Conservation (phyloP, 768 basidiomycete genomes). For the Nidularia pulvinata region DNA sequence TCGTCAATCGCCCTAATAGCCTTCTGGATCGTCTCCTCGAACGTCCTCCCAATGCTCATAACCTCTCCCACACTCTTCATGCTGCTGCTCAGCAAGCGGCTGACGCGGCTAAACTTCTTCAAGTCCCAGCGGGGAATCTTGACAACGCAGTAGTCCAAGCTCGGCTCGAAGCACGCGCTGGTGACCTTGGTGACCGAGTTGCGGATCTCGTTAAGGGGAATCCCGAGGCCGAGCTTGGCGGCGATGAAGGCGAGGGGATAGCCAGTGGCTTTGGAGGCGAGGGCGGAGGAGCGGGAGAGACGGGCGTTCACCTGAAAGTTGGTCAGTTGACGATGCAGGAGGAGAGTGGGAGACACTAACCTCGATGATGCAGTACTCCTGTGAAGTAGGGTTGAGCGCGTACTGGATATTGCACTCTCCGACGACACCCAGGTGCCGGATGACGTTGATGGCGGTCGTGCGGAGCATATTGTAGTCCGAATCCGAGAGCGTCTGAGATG, state of each 20-base stretch:
- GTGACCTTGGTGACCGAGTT: conserved; percentile 98
- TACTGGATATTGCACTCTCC: conserved; percentile 99
- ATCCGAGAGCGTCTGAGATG: conserved; percentile 98
- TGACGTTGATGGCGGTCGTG: conserved; percentile 97
- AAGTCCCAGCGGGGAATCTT: conserved; percentile 99
- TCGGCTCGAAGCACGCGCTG: conserved; percentile 97
- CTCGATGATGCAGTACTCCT: conserved; percentile 99
- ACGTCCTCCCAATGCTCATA: conserved; percentile 98
- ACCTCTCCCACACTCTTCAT: conserved; percentile 99
- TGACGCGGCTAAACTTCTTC: conserved; percentile 97
- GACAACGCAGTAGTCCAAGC: conserved; percentile 95
- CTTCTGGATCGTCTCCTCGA: conserved; percentile 99
- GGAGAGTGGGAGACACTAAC: conserved; percentile 29
- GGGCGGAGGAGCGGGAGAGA: conserved; percentile 92
- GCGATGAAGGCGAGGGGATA: conserved; percentile 97
- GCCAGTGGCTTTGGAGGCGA: conserved; percentile 80
- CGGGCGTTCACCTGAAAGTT: conserved; percentile 66
- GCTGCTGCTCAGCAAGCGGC: conserved; percentile 85
- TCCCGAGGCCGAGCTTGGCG: conserved; percentile 98
- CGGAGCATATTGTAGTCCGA: conserved; percentile 99
- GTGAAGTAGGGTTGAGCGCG: conserved; percentile 92
- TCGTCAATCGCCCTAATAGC: conserved; percentile 97
- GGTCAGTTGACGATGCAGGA: background rate
- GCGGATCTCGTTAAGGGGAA: conserved; percentile 97
- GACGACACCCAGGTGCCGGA: conserved; percentile 96